Evolutionary conservation across 2,329 filamentous ascomycete species (phyloP).

Genomic region (Beauveria varroae): DNA sequence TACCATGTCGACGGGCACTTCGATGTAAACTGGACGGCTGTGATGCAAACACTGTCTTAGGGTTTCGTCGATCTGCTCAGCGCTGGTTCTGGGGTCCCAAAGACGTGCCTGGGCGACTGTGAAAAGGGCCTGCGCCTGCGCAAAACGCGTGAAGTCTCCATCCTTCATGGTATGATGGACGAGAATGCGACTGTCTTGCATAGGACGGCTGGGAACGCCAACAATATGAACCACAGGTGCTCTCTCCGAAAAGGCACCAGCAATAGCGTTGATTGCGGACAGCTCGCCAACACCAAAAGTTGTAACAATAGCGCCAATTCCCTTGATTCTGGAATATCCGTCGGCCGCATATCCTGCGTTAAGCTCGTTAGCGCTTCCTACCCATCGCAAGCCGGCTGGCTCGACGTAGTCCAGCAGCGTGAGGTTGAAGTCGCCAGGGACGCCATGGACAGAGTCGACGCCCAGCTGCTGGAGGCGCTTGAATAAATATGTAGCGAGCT

Average conservation of each 20-base stretch:
- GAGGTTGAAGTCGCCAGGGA: constrained; percentile 37
- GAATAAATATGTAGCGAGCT: constrained; percentile 56
- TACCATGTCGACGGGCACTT: constrained; percentile 47
- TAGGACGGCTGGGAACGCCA: constrained; percentile 38
- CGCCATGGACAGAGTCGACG: constrained; percentile 46
- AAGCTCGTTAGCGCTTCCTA: constrained; percentile 51
- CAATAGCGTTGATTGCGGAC: constrained; percentile 51
- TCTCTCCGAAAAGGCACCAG: constrained; percentile 49
- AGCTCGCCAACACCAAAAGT: constrained; percentile 54
- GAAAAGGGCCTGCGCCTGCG: constrained; percentile 40
- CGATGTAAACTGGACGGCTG: constrained; percentile 49
- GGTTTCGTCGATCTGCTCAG: constrained; percentile 43
- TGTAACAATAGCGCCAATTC: constrained; percentile 42
- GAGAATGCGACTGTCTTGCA: constrained; percentile 34
- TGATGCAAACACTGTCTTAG: constrained; percentile 43
- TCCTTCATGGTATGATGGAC: constrained; percentile 52
- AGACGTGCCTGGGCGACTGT: constrained; percentile 42
- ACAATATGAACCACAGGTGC: constrained; percentile 52
- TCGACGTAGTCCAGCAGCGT: constrained; percentile 29
- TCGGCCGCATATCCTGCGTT: constrained; percentile 52
- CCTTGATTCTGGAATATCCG: constrained; percentile 49
- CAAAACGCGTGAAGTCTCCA: constrained; percentile 43
- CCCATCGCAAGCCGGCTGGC: constrained; percentile 31
- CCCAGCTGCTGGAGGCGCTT: constrained; percentile 50
- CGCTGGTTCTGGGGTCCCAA: constrained; percentile 34